Conservation (phyloP, 371 early-diverging fungal genomes). For the Fennellomyces sp. region DNA sequence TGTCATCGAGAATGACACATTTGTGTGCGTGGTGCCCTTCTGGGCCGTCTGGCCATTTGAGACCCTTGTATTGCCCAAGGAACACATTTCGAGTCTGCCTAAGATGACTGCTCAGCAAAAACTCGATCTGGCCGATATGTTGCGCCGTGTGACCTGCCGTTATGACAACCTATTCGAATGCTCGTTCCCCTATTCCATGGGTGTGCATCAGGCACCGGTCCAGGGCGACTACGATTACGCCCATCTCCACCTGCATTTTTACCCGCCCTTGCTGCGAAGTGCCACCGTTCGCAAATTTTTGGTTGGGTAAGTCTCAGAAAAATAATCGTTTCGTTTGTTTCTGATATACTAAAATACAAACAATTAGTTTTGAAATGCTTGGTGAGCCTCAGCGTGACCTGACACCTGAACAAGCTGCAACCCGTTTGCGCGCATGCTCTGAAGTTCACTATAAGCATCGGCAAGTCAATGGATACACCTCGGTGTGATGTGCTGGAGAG, state of each 20-base stretch:
- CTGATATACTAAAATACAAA: background rate
- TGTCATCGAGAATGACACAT: slow-evolving; percentile 79
- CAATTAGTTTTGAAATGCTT: slow-evolving; percentile 85
- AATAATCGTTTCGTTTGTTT: background rate
- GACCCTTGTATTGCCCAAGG: slow-evolving; percentile 78
- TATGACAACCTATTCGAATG: slow-evolving; percentile 93
- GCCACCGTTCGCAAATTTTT: slow-evolving; percentile 92
- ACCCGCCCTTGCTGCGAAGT: slow-evolving; percentile 89
- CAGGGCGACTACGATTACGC: slow-evolving; percentile 48
- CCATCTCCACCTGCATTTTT: slow-evolving; percentile 93
- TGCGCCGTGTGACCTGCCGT: slow-evolving; percentile 74
- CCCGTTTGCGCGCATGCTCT: slow-evolving; percentile 55
- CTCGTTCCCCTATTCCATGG: slow-evolving; percentile 97
- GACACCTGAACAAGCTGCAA: slow-evolving; percentile 91
- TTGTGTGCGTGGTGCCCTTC: slow-evolving; percentile 88
- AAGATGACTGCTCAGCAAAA: slow-evolving; percentile 45
- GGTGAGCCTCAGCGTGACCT: slow-evolving; percentile 95
- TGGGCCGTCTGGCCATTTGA: slow-evolving; percentile 98
- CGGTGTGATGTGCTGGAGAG: too few species aligned
- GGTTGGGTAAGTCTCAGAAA: slow-evolving; percentile 72
- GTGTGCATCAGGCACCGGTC: slow-evolving; percentile 84
- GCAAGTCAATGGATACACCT: slow-evolving; percentile 14
- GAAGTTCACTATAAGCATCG: slow-evolving; percentile 67
- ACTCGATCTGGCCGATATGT: slow-evolving; percentile 73
- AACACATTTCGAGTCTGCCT: slow-evolving; percentile 61